phyloP scores from a whole-genome alignment of 495 filamentous ascomycete genomes.

The Talaromyces trachyspermus region DNA sequence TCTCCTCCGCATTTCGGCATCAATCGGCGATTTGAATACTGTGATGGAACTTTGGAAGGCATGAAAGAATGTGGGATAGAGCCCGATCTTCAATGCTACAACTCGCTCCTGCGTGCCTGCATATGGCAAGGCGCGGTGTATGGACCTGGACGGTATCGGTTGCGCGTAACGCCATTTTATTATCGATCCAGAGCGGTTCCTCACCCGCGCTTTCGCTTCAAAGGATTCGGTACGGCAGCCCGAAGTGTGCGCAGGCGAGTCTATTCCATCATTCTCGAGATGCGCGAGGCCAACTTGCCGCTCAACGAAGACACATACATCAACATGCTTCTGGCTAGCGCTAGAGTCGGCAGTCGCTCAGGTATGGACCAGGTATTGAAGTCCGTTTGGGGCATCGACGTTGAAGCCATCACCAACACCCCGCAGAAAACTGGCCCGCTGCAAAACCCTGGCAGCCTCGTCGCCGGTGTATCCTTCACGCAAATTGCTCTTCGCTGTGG shows the following conservation, averaged over 20 bases:
- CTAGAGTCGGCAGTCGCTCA: conserved; percentile 44
- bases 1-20: conserved; percentile 47
- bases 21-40: conserved; percentile 35
- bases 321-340: conserved; percentile 48
- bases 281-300: conserved; percentile 37
- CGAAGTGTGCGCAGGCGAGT: conserved; percentile 29
- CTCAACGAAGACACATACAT: conserved; percentile 50
- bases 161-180: conserved; percentile 33
- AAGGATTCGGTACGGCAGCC: conserved; percentile 24
- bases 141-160: conserved; percentile 28
- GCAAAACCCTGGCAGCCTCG: conserved; percentile 26
- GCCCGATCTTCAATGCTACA: conserved; percentile 51
- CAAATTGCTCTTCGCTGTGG: conserved; percentile 49
- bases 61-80: conserved; percentile 30
- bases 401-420: conserved; percentile 28
- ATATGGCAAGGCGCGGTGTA: conserved; percentile 34
- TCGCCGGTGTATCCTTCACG: conserved; percentile 50
- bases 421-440: conserved; percentile 19
- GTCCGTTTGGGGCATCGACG: conserved; percentile 52
- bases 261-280: conserved; percentile 38
- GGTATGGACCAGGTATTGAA: conserved; percentile 42
- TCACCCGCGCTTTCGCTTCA: conserved; percentile 16
- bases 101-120: conserved; percentile 44
- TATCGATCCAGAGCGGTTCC: conserved; percentile 25
- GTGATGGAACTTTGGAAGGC: conserved; percentile 46